Conservation (phyloP, 305 asterid genomes). For the Stenogyne calaminthoides region DNA sequence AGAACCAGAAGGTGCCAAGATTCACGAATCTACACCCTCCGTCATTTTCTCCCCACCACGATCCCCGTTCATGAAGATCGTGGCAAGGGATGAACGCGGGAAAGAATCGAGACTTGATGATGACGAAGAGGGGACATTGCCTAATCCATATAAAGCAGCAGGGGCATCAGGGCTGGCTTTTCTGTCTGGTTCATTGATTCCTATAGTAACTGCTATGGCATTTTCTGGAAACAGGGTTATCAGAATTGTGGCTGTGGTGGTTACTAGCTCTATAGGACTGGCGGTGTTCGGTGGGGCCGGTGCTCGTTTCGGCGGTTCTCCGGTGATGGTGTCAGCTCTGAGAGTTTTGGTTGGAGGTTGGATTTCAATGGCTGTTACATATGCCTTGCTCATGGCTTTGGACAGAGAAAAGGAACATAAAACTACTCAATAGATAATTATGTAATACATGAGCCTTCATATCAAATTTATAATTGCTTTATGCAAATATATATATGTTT, state of each 20-base stretch:
- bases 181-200: slow-evolving; percentile 53
- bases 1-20: neutral
- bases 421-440: neutral
- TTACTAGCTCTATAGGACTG: slow-evolving; percentile 42
- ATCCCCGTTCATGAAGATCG: slow-evolving; percentile 29
- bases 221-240: slow-evolving; percentile 18
- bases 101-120: slow-evolving; percentile 19
- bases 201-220: slow-evolving; percentile 43
- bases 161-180: slow-evolving; percentile 56
- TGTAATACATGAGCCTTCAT: neutral
- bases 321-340: slow-evolving; percentile 44
- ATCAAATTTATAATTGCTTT: no score
- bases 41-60: slow-evolving; percentile 19
- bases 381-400: slow-evolving; percentile 56
- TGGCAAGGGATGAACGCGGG: neutral
- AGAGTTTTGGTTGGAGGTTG: slow-evolving; percentile 69
- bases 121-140: slow-evolving; percentile 19
- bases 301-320: slow-evolving; percentile 58
- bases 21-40: slow-evolving; percentile 17
- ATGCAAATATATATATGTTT: no score
- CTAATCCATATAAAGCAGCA: slow-evolving; percentile 57
- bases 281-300: slow-evolving; percentile 50
- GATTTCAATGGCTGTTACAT: slow-evolving; percentile 63
- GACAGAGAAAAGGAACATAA: slow-evolving; percentile 30
- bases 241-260: slow-evolving; percentile 42